Evolutionary conservation across 345 rosid species (phyloP).

Genomic region (Camelina laxa): DNA sequence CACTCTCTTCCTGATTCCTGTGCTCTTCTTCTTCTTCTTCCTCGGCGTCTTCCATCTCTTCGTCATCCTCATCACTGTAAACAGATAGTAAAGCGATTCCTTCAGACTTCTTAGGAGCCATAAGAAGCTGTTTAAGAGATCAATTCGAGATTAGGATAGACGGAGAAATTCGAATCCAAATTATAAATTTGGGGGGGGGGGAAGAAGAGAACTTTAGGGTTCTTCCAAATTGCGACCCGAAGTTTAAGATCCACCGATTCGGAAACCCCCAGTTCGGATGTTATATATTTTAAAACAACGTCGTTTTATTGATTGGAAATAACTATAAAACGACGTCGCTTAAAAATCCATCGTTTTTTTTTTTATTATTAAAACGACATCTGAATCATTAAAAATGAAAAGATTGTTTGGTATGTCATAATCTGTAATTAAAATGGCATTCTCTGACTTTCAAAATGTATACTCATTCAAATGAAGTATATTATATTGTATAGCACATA

Average conservation of each 20-base stretch:
- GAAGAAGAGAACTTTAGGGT: conserved; percentile 31
- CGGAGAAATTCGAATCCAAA: not conserved
- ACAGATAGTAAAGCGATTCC: conserved; percentile 83
- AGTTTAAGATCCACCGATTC: conserved; percentile 7
- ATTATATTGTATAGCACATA: too few species aligned
- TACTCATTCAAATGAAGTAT: too few species aligned
- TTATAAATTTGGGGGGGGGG: not conserved
- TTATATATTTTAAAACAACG: not conserved
- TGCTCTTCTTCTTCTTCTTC: conserved; percentile 37
- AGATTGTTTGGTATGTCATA: too few species aligned
- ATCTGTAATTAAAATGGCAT: too few species aligned
- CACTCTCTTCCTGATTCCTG: conserved; percentile 39
- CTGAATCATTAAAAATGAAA: too few species aligned
- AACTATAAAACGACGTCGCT: too few species aligned
- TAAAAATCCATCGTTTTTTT: not conserved
- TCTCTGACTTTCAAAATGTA: too few species aligned
- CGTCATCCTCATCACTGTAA: conserved; percentile 89
- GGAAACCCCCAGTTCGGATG: conserved; percentile 1
- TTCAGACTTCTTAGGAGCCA: conserved; percentile 78
- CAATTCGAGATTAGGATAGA: conserved; percentile 15
- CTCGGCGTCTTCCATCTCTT: conserved; percentile 78
- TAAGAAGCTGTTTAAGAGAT: conserved; percentile 11
- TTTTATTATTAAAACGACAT: not conserved
- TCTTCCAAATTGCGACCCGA: conserved; percentile 26
- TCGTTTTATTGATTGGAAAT: not conserved